These are phyloP conservation scores for Botrytis fragariae DNA, from an alignment of 2,329 filamentous ascomycete species.

Conservation along the genomic window DNA sequence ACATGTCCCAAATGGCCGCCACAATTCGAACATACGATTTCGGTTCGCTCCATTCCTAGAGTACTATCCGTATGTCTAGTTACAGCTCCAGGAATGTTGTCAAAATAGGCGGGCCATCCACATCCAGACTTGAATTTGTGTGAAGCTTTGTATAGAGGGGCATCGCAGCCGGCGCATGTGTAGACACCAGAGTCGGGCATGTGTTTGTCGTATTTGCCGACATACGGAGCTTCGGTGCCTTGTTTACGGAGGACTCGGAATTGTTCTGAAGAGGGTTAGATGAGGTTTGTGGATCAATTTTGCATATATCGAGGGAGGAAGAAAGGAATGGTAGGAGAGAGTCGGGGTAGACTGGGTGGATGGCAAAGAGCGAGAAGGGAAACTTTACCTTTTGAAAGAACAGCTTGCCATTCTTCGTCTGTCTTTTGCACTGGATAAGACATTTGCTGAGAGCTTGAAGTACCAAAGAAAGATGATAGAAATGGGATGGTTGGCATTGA, in stretches of 20 bases:
- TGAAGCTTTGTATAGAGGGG: conserved; percentile 85
- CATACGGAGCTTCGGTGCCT: conserved; percentile 79
- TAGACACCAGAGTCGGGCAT: conserved; percentile 74
- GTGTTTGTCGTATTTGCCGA: conserved; percentile 87
- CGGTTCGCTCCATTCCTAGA: conserved; percentile 80
- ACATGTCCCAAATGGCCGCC: conserved; percentile 90
- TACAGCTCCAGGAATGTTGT: conserved; percentile 88
- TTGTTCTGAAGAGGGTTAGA: conserved; percentile 65
- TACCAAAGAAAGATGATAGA: conserved; percentile 70
- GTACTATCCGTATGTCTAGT: conserved; percentile 73
- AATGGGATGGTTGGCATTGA: conserved; percentile 81
- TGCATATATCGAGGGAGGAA: background rate
- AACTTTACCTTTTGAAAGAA: conserved; percentile 64
- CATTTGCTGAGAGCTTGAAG: conserved; percentile 55
- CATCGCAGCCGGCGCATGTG: conserved; percentile 79
- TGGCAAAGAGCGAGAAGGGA: background rate
- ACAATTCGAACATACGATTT: conserved; percentile 94
- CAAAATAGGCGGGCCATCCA: conserved; percentile 98
- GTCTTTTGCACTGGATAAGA: conserved; percentile 77
- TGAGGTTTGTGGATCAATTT: conserved; percentile 17
- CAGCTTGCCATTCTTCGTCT: conserved; percentile 83
- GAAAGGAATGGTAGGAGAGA: background rate
- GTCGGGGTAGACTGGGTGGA: background rate
- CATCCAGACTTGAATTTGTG: conserved; percentile 97
- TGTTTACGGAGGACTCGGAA: conserved; percentile 91